Base-by-base conservation (phyloP, 2,329 filamentous ascomycete species). In the Talaromyces atroroseus region DNA sequence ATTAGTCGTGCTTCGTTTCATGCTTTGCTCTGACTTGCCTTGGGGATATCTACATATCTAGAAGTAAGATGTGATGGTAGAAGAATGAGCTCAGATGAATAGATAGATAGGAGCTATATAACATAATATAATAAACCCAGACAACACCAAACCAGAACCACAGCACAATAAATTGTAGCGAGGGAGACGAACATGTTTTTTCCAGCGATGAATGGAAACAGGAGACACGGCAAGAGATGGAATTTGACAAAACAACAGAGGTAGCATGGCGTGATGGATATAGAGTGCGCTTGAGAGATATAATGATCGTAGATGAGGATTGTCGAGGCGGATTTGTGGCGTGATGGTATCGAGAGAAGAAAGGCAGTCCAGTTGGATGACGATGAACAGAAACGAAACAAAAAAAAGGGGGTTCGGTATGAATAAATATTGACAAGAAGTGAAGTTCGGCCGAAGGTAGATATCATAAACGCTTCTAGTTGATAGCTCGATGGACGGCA, bases 391-490 rank as follows among this genome's bases (percentile, higher is more conserved):
- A 48, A 42, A 34, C n/a, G 45, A 48, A 48, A 36, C 14, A 54
- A 16, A 26, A 48, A 21, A 42, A 34, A 34, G 11, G 2, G 26
- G 6, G 40, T 7, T 21, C 21, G 21, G 32, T 21, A 8, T 18
- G 3, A 10, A 38, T 20, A 23, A 54, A 54, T 49, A 54, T 54
- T n/a, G 45, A 54, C 52, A 54, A 48, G 52, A 54, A 54, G 26
- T 18, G 40, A 49, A 49, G 24, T 8, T 23, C 18, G 18, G 40
- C 40, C 40, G 11, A 44, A 44, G 23, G 18, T 8, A 44, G 14
- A 20, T 23, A 18, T 44, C 40, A 5, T 44, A 44, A 44, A 44
- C 23, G 18, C 8, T 4, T n/a, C 36, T 6, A 14, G 23, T 44
- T 44, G 18, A 23, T 12, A 21, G 40, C 12, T 44, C 16, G 44